Evolutionary conservation across 768 basidiomycete species (phyloP).

Genomic region (Psilocybe sp.): DNA sequence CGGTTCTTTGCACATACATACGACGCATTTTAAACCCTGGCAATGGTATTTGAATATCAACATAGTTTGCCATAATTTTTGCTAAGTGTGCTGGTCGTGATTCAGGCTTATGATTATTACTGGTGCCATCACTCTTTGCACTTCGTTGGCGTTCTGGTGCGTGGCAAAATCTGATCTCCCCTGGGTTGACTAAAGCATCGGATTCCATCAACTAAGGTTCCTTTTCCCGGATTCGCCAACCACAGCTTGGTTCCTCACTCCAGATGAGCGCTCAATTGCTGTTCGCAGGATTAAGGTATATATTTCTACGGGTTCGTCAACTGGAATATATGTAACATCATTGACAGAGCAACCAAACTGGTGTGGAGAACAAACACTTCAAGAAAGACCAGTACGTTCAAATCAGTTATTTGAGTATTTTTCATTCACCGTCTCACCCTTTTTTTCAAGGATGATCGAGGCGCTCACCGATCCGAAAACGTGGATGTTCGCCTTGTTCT

Average conservation of each 20-base stretch:
- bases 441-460: slow-evolving; percentile 56
- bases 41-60: slow-evolving; percentile 47
- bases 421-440: background rate
- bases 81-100: background rate
- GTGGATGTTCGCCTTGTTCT: slow-evolving; percentile 73
- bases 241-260: slow-evolving; percentile 71
- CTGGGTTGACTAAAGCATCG: background rate
- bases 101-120: slow-evolving; percentile 69
- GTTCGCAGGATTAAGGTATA: slow-evolving; percentile 61
- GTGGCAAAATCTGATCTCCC: slow-evolving; percentile 7
- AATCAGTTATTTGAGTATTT: background rate
- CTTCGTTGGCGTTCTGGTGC: slow-evolving; percentile 55
- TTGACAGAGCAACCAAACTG: slow-evolving; percentile 68
- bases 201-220: slow-evolving; percentile 36
- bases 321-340: background rate
- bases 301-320: background rate
- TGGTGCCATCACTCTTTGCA: slow-evolving; percentile 53
- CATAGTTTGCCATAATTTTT: background rate
- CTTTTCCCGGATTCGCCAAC: slow-evolving; percentile 76
- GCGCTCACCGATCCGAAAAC: slow-evolving; percentile 69
- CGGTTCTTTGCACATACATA: slow-evolving; percentile 61
- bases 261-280: slow-evolving; percentile 59
- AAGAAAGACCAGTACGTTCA: slow-evolving; percentile 71
- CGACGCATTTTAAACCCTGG: slow-evolving; percentile 60
- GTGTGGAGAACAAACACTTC: slow-evolving; percentile 79